These are phyloP conservation scores for Monosporascus cannonballus DNA, from an alignment of 2,329 filamentous ascomycete species.

Conservation along the genomic window DNA sequence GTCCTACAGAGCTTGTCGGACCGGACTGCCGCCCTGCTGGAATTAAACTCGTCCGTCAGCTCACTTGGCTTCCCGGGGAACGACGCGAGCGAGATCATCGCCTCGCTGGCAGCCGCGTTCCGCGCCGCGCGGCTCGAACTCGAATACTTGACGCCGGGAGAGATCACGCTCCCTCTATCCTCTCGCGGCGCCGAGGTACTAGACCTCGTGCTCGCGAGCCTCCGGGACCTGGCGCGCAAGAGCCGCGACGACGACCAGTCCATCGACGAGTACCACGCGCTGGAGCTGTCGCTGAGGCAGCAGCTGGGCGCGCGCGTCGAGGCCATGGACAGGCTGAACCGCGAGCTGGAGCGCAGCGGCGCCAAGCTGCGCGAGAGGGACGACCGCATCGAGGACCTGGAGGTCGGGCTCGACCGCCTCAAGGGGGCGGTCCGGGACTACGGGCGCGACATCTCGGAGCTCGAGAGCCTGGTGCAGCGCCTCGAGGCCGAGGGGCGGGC, in stretches of 20 bases:
- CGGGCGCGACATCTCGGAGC: slow-evolving; percentile 44
- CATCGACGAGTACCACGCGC: slow-evolving; percentile 55
- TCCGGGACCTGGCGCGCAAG: slow-evolving; percentile 43
- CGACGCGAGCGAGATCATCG: slow-evolving; percentile 43
- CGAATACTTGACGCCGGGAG: slow-evolving; percentile 56
- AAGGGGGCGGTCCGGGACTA: slow-evolving; percentile 48
- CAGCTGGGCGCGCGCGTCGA: slow-evolving; percentile 49
- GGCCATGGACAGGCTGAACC: slow-evolving; percentile 42
- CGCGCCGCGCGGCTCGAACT: slow-evolving; percentile 53
- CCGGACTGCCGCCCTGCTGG: slow-evolving; percentile 39
- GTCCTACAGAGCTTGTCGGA: slow-evolving; percentile 42
- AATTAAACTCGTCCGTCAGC: slow-evolving; percentile 39
- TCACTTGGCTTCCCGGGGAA: slow-evolving; percentile 44
- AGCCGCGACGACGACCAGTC: slow-evolving; percentile 43
- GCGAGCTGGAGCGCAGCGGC: slow-evolving; percentile 30
- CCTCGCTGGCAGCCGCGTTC: slow-evolving; percentile 42
- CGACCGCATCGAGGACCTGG: slow-evolving; percentile 38
- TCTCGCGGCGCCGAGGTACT: slow-evolving; percentile 50
- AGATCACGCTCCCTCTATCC: slow-evolving; percentile 46
- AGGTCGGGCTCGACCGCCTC: slow-evolving; percentile 43
- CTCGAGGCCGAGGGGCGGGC: slow-evolving; percentile 37
- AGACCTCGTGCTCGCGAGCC: slow-evolving; percentile 44
- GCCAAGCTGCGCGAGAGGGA: slow-evolving; percentile 31
- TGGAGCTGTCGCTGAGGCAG: slow-evolving; percentile 49
- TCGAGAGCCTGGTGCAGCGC: slow-evolving; percentile 44